Base-by-base conservation (phyloP, 2,329 filamentous ascomycete species). In the Monilinia aucupariae region DNA sequence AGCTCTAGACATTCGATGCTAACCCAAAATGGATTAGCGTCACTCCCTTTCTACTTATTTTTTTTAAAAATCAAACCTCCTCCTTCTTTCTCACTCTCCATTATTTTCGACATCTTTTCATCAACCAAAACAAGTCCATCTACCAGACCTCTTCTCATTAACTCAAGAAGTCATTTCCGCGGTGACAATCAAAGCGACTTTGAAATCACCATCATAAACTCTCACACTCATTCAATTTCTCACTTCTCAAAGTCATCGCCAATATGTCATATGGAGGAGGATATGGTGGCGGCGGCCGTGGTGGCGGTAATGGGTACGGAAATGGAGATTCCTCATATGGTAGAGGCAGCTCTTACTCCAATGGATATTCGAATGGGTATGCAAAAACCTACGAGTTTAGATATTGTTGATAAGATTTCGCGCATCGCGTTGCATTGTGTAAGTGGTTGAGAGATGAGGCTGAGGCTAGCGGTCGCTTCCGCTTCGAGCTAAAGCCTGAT, bases 211-310 rank as follows among this genome's bases (percentile, higher is more conserved):
- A 65, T 47, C 17, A 45, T 45, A 64, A 54, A 59, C 47, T 66
- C 56, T 27, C 32, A 55, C 49, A 34, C 61, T 48, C 55, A 51
- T 61, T 66, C 66, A 67, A 62, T 52, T 43, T 59, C 55, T 56
- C 56, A 64, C 59, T 48, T 27, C n/a, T 27, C 34, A 45, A 30
- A 62, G 37, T 25, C 41, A 61, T 61, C 58, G 49, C 55, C 65
- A 66, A 64, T 75, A 91, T 90, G 88, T 90, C 88, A 78, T 89
- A 90, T 73, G 62, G 62, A 39, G 62, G 62, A 53, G 62, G 62
- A 61, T 89, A 89, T 71, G 82, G 85, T 70, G 82, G 78, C 70
- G 82, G 80, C 63, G 75, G 78, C 68, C 75, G 74, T 68, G 76
- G 78, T 68, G 77, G 79, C 63, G 75, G 78, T 66, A 75, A 75